These are phyloP conservation scores for Candida tetrigidarum DNA, from an alignment of 1,139 yeast genomes.

Conservation along the genomic window DNA sequence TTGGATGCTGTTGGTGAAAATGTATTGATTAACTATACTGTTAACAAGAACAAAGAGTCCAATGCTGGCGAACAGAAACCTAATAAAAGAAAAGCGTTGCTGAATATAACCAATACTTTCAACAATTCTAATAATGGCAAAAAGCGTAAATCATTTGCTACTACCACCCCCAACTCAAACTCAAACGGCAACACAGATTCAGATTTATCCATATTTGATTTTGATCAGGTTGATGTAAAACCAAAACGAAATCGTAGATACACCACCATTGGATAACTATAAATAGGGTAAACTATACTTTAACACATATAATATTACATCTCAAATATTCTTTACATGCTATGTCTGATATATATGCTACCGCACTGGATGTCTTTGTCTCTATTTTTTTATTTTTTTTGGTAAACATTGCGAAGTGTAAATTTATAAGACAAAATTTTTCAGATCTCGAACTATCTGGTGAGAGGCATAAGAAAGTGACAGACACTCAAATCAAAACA, in stretches of 20 bases:
- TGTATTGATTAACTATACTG: conserved; percentile 43
- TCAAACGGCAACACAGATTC: conserved; percentile 4
- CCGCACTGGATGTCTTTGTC: too few species aligned
- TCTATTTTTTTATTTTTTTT: too few species aligned
- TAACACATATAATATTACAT: not conserved
- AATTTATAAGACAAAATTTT: too few species aligned
- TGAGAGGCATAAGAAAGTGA: too few species aligned
- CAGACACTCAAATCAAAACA: too few species aligned
- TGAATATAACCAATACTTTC: conserved; percentile 21
- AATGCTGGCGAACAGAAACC: not conserved
- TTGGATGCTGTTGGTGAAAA: conserved; percentile 55
- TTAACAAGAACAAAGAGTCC: not conserved
- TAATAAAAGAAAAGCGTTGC: conserved; percentile 25
- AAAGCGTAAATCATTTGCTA: conserved; percentile 10
- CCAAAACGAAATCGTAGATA: conserved; percentile 18
- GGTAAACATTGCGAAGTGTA: too few species aligned
- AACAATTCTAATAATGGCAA: conserved; percentile 14
- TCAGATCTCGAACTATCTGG: not conserved
- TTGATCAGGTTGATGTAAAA: conserved; percentile 21
- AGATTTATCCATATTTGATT: conserved; percentile 34
- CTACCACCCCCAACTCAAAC: not conserved
- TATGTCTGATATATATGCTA: too few species aligned
- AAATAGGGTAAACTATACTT: not conserved
- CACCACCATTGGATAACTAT: conserved; percentile 16
- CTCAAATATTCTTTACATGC: too few species aligned